Conservation (phyloP, 768 basidiomycete species). For the Epithele typhae region DNA sequence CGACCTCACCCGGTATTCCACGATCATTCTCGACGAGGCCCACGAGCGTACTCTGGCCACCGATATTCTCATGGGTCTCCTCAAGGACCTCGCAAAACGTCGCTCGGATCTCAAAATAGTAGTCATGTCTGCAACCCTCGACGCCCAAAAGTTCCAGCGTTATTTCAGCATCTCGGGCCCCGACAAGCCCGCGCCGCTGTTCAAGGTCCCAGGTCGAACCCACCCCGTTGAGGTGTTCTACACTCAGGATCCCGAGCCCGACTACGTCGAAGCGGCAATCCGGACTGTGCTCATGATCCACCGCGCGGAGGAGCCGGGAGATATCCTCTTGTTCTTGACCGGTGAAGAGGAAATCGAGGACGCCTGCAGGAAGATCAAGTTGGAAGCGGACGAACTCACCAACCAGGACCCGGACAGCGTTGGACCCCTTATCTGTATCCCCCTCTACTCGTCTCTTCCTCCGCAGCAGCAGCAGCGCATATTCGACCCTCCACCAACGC, state of each 20-base stretch:
- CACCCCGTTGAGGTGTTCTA: slow-evolving; percentile 97
- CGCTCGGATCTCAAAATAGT: slow-evolving; percentile 93
- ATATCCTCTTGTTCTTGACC: slow-evolving; percentile 91
- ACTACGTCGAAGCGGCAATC: slow-evolving; percentile 97
- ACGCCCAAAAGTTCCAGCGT: slow-evolving; percentile 93
- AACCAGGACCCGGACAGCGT: slow-evolving; percentile 69
- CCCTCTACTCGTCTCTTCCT: slow-evolving; percentile 92
- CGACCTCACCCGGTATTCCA: slow-evolving; percentile 83
- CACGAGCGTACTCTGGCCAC: slow-evolving; percentile 98
- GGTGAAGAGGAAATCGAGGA: slow-evolving; percentile 99
- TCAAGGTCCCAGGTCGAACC: slow-evolving; percentile 33
- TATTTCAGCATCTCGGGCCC: slow-evolving; percentile 58
- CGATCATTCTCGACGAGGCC: slow-evolving; percentile 97
- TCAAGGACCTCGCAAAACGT: slow-evolving; percentile 78
- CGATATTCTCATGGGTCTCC: slow-evolving; percentile 96
- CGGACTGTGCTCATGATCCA: slow-evolving; percentile 97
- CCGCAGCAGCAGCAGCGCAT: slow-evolving; percentile 95
- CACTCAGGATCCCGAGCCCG: slow-evolving; percentile 87
- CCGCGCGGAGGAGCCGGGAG: slow-evolving; percentile 89
- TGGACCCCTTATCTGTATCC: slow-evolving; percentile 86
- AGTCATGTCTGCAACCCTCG: slow-evolving; percentile 97
- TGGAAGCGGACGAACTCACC: slow-evolving; percentile 81
- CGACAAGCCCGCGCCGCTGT: slow-evolving; percentile 21
- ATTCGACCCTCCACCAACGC: slow-evolving; percentile 80
- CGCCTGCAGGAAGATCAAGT: slow-evolving; percentile 87